Evolutionary conservation across 371 early-diverging fungal genomes (phyloP), one percentile per base, ranked within the genome.

Genomic region (Aphelidium insulamus): DNA sequence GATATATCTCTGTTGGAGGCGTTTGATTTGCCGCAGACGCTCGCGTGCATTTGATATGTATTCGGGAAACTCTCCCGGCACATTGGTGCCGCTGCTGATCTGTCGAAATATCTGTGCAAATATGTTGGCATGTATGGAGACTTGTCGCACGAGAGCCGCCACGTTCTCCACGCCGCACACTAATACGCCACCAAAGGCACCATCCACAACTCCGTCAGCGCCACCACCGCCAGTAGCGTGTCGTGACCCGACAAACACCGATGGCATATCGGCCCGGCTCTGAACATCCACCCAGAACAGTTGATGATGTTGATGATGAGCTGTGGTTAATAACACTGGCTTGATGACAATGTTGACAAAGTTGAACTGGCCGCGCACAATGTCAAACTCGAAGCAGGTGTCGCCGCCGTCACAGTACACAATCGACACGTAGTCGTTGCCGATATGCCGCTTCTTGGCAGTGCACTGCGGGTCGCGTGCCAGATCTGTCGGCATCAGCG

Each of bases 351-450:
- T 72, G 36, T 85, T 80, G 39, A 88, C 72, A 45, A 74, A 83
- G 48, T 91, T 91, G 57, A 91, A 91, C 49, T 94, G 85, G 5
- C 81, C 75, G 0, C 84, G 77, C 14, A 91, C 52, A 1, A 88
- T 91, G 36, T 84, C 72, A 52, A 87, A 84, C 20, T 63, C 63
- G 48, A 80, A 90, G n/a, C n/a, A n/a, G 5, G 67, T 65, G 2
- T 40, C 34, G 3, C 82, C 86, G 14, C 77, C 72, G 42, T 94
- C 90, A 43, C 88, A 84, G 45, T 76, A 94, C 10, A 90, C 76
- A 39, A 94, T 72, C 20, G 73, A 66, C 21, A 91, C 82, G 57
- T 68, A 91, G 47, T 91, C 87, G 46, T 94, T 94, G 26, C 91
- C 95, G 34, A 94, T 80, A 48, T 90, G 90, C 14, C 87, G 60